A percentile compares a stretch with the other conserved stretches of the same genome.
Evolutionary conservation across 2,329 filamentous ascomycete species (phyloP).

Genomic region (Rhynchosporium agropyri): DNA sequence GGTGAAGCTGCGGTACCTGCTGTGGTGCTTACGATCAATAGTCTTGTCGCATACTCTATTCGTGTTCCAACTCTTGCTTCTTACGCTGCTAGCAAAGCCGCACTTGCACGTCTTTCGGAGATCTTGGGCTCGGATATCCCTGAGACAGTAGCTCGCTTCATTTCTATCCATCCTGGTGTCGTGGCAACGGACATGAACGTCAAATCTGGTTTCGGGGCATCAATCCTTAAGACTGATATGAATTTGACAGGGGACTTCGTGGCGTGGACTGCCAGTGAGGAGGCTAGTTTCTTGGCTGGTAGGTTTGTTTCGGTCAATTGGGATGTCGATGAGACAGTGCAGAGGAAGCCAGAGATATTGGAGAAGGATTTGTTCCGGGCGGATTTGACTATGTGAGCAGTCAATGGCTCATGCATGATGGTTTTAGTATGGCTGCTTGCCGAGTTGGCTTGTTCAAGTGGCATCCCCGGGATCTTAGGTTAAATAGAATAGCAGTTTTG

Average conservation of each 20-base stretch:
- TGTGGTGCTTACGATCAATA: conserved; percentile 9
- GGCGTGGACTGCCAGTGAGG: conserved; percentile 32
- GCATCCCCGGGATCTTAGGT: no score
- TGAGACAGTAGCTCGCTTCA: conserved; percentile 1
- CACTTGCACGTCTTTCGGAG: neutral
- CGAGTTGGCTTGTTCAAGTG: neutral
- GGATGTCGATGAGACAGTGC: conserved; percentile 51
- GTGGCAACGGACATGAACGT: conserved; percentile 15
- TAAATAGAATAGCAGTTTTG: no score
- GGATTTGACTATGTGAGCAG: neutral
- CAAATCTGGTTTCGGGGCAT: conserved; percentile 13
- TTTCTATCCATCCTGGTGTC: conserved; percentile 12
- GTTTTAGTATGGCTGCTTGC: neutral
- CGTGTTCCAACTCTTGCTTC: conserved; percentile 2
- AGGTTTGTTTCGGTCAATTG: conserved; percentile 51
- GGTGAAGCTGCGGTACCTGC: neutral
- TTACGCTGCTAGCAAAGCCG: conserved; percentile 1
- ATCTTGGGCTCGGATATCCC: conserved; percentile 2
- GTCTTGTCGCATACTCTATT: neutral
- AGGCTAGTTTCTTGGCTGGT: conserved; percentile 50
- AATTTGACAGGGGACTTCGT: conserved; percentile 15
- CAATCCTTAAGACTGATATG: neutral
- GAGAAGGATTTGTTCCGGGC: neutral
- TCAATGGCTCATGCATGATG: neutral
- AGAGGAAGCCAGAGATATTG: neutral